A percentile compares a stretch with the other conserved stretches of the same genome.
These are phyloP conservation scores for Kockiozyma suomiensis DNA, from an alignment of 805 yeast genomes.

Conservation along the genomic window DNA sequence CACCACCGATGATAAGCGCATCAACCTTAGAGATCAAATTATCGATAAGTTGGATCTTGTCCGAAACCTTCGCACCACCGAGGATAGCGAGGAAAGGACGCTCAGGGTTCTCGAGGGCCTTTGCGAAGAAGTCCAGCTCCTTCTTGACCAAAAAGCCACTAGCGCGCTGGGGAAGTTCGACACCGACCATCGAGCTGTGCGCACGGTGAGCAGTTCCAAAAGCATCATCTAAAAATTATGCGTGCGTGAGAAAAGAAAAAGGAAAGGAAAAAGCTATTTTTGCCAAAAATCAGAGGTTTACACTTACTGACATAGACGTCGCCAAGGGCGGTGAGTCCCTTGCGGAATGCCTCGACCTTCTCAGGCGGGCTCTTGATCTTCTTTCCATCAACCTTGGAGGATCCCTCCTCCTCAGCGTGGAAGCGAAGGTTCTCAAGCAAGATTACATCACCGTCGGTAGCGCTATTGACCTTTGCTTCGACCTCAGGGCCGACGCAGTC, in stretches of 20 bases:
- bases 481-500: conserved; percentile 95
- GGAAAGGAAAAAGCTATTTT: not conserved
- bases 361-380: conserved; percentile 90
- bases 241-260: no score
- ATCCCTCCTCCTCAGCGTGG: conserved; percentile 92
- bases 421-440: conserved; percentile 95
- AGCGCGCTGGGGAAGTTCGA: conserved; percentile 93
- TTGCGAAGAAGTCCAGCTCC: conserved; percentile 96
- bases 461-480: conserved; percentile 72
- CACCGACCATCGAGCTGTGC: conserved; percentile 98
- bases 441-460: conserved; percentile 73
- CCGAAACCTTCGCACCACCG: conserved; percentile 99
- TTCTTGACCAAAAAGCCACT: conserved; percentile 98
- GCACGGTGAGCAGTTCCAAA: conserved; percentile 99
- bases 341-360: conserved; percentile 84
- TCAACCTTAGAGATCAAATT: conserved; percentile 91
- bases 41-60: conserved; percentile 97
- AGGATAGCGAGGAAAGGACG: conserved; percentile 98
- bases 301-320: conserved; percentile 78
- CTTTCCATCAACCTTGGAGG: conserved; percentile 89
- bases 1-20: conserved; percentile 95
- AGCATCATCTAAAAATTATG: conserved; percentile 69
- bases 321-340: conserved; percentile 85
- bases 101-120: conserved; percentile 96
- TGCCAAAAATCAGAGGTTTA: not conserved